A percentile compares a stretch with the other conserved stretches of the same genome.
phyloP scores from a whole-genome alignment of 345 rosid species.

The Murraya paniculata region DNA sequence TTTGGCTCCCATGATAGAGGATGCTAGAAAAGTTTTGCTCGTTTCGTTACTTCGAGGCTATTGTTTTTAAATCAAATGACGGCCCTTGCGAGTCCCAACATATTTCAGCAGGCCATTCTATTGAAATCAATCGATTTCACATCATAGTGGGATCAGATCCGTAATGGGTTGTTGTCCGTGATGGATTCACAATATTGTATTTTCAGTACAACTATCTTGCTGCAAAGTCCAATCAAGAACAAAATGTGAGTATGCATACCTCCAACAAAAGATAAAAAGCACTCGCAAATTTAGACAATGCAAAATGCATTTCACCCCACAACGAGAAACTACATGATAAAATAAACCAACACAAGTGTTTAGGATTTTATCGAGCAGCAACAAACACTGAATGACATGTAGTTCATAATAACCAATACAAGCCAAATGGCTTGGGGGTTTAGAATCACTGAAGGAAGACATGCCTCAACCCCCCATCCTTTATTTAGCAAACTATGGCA shows the following conservation, averaged over 20 bases:
- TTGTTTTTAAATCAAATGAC: neutral
- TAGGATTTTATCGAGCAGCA: conserved; percentile 12
- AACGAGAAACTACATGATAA: neutral
- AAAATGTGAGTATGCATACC: neutral
- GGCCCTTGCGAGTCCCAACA: neutral
- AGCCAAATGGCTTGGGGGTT: neutral
- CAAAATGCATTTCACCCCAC: neutral
- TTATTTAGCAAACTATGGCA: conserved; percentile 45
- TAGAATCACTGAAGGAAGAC: neutral
- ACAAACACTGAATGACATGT: neutral
- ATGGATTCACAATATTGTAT: neutral
- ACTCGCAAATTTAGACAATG: neutral
- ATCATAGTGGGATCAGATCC: no score
- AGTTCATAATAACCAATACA: neutral
- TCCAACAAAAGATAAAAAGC: neutral
- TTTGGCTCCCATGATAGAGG: neutral
- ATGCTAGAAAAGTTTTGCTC: neutral
- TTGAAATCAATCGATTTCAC: neutral
- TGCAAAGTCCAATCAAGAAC: neutral
- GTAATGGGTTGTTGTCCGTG: no score
- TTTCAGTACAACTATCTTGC: neutral
- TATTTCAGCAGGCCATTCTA: neutral
- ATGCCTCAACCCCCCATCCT: conserved; percentile 22
- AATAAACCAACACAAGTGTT: conserved; percentile 6
- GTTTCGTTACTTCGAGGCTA: neutral